Evolutionary conservation across 352 stramenopile species (phyloP), one percentile per base, ranked within the genome.

Genomic region (Globisporangium recalcitrans): DNA sequence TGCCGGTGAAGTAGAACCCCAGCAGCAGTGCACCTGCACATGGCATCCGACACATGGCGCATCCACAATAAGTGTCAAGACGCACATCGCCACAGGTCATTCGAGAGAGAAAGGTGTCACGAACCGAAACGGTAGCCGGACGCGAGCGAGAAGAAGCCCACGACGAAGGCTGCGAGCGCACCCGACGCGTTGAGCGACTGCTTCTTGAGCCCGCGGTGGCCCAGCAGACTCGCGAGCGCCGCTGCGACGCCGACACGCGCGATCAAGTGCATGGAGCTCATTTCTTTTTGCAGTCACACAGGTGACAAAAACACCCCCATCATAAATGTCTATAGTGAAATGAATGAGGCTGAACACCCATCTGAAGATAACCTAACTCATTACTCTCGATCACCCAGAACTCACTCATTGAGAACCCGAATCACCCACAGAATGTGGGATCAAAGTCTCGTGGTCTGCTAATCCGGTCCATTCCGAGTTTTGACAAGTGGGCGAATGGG

Each of bases 1-100:
- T 92, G 48, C 85, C 78, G 9, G 86, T 88, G 54, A 90, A 83
- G 72, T 96, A 96, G 62, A 97, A 96, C 31, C 73, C 78, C 31
- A 96, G 71, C 16, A 96, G 72, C 56, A 95, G 60, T 24, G 83
- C 55, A 9, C 87, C 87, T 91, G 32, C n/a, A n/a, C 27, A 52
- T 27, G 42, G 4, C 16, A 53, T 27, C 42, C 4, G n/a, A n/a
- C n/a, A n/a, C 36, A 52, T 48, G 19, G 19, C 16, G 5, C 21
- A n/a, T 21, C 46, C 21, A 4, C 22, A 38, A 14, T 16, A 51
- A 36, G 10, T 1, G 47, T 5, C 36, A 22, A 26, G 14, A 49
- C 4, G 31, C 26, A 22, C 3, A 24, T 9, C 19, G n/a, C n/a
- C n/a, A n/a, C n/a, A n/a, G n/a, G n/a, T n/a, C n/a, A n/a, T n/a